Percentiles rank a stretch among this genome's conserved stretches.
Evolutionary conservation across 2,329 filamentous ascomycete genomes (phyloP).

Genomic region (Phaeosphaeriaceae sp.): DNA sequence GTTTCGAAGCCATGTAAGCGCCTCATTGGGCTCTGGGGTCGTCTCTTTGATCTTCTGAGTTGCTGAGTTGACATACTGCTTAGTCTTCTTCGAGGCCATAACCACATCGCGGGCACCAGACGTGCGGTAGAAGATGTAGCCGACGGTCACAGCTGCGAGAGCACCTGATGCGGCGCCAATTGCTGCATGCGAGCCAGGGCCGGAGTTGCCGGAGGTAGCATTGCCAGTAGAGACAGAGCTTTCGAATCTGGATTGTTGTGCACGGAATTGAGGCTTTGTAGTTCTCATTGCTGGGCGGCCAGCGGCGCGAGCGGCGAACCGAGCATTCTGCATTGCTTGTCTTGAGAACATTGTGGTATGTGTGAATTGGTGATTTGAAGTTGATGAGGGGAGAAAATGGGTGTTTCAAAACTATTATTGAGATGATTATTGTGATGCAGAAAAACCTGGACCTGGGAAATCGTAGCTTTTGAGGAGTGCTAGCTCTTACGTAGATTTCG

Average conservation of each 20-base stretch:
- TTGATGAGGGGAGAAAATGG: neutral
- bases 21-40: constrained; percentile 71
- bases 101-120: constrained; percentile 60
- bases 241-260: constrained; percentile 41
- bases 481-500: neutral
- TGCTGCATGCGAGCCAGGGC: constrained; percentile 48
- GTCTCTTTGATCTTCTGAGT: constrained; percentile 67
- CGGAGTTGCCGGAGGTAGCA: constrained; percentile 25
- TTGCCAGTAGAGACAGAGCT: constrained; percentile 31
- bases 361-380: neutral
- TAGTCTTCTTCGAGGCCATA: constrained; percentile 61
- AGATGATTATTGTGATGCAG: neutral
- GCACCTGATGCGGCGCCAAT: constrained; percentile 60
- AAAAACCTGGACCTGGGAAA: neutral
- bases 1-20: constrained; percentile 69
- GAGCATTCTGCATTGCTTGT: constrained; percentile 41
- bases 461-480: neutral
- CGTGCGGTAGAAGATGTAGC: constrained; percentile 62
- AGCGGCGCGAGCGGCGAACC: constrained; percentile 37
- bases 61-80: constrained; percentile 66
- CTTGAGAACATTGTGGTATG: constrained; percentile 38
- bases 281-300: constrained; percentile 33
- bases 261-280: constrained; percentile 35
- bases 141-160: constrained; percentile 53
- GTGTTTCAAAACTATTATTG: neutral